Base-by-base conservation (phyloP, 2,329 filamentous ascomycete genomes). In the Penicillium capsulatum region DNA sequence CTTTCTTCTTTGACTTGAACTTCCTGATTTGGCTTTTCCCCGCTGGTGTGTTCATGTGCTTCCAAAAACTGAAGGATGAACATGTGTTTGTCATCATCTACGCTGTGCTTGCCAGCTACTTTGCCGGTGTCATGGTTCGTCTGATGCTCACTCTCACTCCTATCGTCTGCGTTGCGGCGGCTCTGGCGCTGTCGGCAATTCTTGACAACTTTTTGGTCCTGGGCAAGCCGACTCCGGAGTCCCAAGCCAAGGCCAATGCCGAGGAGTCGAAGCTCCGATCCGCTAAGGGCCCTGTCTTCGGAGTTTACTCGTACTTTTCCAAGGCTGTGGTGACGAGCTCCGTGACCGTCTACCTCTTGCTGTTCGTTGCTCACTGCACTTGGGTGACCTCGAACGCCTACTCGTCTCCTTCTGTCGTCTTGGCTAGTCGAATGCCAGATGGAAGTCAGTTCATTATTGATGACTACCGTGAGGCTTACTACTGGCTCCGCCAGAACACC, bases 381-480 rank as follows among this genome's bases (percentile, higher is more conserved):
- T 98, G 94, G 92, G 92, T 98, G 36, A 98, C 92, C 11, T 97
- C 92, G 4, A 97, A 97, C 61, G 94, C 92, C 16, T 98, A 98
- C 71, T 97, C 92, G 5, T 98, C 92, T 17, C 92, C 92, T 4
- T 98, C 92, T 0, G 92, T 98, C 36, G 92, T 98, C 19, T 74
- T 98, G 58, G 92, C 92, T 15, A 96, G 90, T 62, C 81, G 82
- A 53, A 76, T 95, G 70, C 89, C 91, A 2, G 92, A 98, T 61
- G 92, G 94, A 47, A 92, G 83, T 64, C 91, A 97, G 64, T 90
- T 94, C 70, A 98, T 98, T 64, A 98, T 98, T 59, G 92, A 98
- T 61, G 92, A 98, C 67, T 98, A 98, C 72, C 85, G 92, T 61
- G 92, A 98, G 76, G 92, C 92, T 2, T 98, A 98, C 72, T 94